Evolutionary conservation across 2,329 filamentous ascomycete species (phyloP), one percentile per base, ranked within the genome.

Genomic region (Boeremia exigua): DNA sequence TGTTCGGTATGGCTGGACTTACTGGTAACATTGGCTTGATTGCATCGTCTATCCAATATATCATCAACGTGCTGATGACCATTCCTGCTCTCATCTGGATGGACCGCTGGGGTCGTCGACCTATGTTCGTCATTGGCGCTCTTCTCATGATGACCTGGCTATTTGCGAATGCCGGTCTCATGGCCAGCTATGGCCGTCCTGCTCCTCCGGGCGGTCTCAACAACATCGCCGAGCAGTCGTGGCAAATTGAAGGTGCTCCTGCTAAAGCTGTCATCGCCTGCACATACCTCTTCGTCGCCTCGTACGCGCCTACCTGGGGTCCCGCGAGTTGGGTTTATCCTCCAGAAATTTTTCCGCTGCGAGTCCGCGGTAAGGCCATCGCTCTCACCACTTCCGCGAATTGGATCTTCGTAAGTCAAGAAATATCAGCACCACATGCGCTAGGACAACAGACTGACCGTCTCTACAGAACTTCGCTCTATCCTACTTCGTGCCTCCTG

Each of bases 61-160:
- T 92, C 65, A 91, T 94, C 79, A 93, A 93, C 72, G 90, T 94
- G 1, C 57, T 87, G 48, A 90, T 91, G 86, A 94, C 91, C 0
- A 72, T 93, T 3, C 88, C 89, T 0, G 90, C 90, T 1, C 81
- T 94, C 23, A 75, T 93, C 53, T 93, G 80, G 78, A 84, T 93
- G 65, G 90, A 95, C 64, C 80, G 82, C 51, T 91, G 88, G 86
- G 91, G 91, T 42, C 89, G 90, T 60, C 89, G 89, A 37, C 79
- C 79, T 1, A 84, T 88, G 4, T 79, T 91, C 32, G 78, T 91
- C n/a, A 68, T 86, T 25, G 89, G 88, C 44, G 84, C 87, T 6
- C 75, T 83, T 23, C 76, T 89, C 42, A 91, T 91, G 88, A 71
- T 71, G 72, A 79, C 79, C 6, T 87, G 83, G 77, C 77, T 89